Conservation (phyloP, 768 basidiomycete genomes). For the Tylopilus intermedius region DNA sequence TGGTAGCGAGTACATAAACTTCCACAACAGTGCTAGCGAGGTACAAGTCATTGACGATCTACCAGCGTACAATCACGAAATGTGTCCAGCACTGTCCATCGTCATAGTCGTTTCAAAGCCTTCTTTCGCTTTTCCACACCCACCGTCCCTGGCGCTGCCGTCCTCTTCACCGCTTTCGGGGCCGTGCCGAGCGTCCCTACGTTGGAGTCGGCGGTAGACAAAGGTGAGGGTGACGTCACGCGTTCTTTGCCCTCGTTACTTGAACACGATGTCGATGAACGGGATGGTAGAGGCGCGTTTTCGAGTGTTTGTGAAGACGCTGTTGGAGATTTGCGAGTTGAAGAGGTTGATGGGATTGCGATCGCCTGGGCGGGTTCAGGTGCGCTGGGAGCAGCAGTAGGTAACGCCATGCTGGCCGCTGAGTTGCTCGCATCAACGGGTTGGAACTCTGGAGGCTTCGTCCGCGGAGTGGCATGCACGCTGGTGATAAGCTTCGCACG, state of each 20-base stretch:
- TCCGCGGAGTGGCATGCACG: constrained; percentile 84
- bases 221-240: constrained; percentile 62
- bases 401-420: constrained; percentile 13
- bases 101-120: constrained; percentile 72
- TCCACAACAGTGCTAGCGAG: constrained; percentile 2
- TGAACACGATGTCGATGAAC: constrained; percentile 30
- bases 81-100: constrained; percentile 3
- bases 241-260: constrained; percentile 47
- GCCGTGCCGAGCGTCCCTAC: constrained; percentile 39
- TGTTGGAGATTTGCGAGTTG: constrained; percentile 39
- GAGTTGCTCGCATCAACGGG: constrained; percentile 33
- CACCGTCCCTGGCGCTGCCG: constrained; percentile 49
- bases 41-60: background rate
- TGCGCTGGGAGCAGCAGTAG: constrained; percentile 17
- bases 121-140: constrained; percentile 85
- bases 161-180: constrained; percentile 65
- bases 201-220: constrained; percentile 69
- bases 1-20: background rate
- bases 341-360: constrained; percentile 38
- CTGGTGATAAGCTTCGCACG: constrained; percentile 86
- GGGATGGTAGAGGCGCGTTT: constrained; percentile 37
- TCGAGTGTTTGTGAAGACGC: constrained; percentile 35
- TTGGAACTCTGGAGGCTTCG: constrained; percentile 68
- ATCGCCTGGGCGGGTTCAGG: constrained; percentile 29
- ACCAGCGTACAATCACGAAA: constrained; percentile 3